Conservation (phyloP, 352 stramenopile species). For the Phytophthora foliorum region DNA sequence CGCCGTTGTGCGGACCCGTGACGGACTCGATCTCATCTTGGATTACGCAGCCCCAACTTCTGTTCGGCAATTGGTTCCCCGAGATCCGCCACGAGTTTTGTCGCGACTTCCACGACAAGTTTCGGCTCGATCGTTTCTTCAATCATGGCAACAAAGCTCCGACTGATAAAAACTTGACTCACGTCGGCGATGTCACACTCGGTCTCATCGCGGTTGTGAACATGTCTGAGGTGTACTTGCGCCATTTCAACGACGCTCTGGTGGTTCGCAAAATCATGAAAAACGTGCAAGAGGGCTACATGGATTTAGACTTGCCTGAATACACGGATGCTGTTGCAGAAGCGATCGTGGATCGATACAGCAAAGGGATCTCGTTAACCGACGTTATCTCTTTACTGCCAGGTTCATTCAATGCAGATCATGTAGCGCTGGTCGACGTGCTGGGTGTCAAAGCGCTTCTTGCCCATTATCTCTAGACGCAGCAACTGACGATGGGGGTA, state of each 20-base stretch:
- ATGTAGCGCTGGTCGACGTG: conserved; percentile 36
- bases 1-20: conserved; percentile 35
- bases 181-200: conserved; percentile 30
- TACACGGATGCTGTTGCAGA: conserved; percentile 33
- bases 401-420: conserved; percentile 17
- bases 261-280: conserved; percentile 49
- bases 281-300: conserved; percentile 36
- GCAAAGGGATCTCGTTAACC: conserved; percentile 32
- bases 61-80: conserved; percentile 49
- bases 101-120: conserved; percentile 31
- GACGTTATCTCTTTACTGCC: conserved; percentile 31
- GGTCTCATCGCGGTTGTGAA: conserved; percentile 34
- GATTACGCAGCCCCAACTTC: conserved; percentile 30
- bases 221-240: conserved; percentile 33
- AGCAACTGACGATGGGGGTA: conserved; percentile 31
- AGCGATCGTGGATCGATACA: conserved; percentile 30
- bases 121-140: conserved; percentile 41
- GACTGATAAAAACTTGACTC: conserved; percentile 27
- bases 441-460: conserved; percentile 32
- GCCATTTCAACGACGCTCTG: conserved; percentile 36
- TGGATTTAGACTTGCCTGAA: conserved; percentile 14
- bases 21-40: conserved; percentile 10
- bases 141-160: conserved; percentile 14
- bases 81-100: conserved; percentile 46
- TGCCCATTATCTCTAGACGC: conserved; percentile 25